These are phyloP conservation scores for Suhomyces wounanorum DNA, from an alignment of 1,139 yeast species.

Conservation along the genomic window DNA sequence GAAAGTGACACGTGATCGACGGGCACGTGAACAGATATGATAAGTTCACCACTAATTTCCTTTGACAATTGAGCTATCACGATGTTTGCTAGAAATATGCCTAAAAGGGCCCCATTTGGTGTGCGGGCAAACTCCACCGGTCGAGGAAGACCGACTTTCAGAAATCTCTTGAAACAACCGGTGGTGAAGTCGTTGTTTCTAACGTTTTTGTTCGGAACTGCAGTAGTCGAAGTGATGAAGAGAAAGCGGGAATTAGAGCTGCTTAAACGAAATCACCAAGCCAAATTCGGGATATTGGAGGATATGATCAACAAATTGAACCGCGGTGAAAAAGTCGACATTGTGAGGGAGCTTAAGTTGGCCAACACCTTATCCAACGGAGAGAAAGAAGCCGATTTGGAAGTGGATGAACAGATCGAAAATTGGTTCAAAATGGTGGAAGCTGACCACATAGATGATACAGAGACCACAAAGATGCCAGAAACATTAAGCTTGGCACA, in stretches of 20 bases:
- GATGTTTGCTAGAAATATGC: not conserved
- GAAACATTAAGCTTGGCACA: not conserved
- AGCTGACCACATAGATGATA: conserved; percentile 15
- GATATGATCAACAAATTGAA: conserved; percentile 34
- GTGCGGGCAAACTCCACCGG: conserved; percentile 1
- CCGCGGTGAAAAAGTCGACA: conserved; percentile 37
- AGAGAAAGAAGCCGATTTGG: conserved; percentile 38
- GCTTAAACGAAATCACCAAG: conserved; percentile 30
- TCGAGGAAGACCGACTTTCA: conserved; percentile 10
- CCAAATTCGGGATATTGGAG: conserved; percentile 35
- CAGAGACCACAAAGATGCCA: not conserved
- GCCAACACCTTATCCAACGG: conserved; percentile 39
- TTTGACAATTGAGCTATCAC: not conserved
- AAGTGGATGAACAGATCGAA: conserved; percentile 44
- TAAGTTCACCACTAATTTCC: not conserved
- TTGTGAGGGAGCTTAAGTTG: conserved; percentile 39
- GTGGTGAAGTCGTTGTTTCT: conserved; percentile 42
- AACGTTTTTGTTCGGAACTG: conserved; percentile 43
- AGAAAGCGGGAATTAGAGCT: conserved; percentile 37
- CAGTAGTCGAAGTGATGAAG: conserved; percentile 41
- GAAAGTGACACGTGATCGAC: not conserved
- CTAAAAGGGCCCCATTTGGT: not conserved
- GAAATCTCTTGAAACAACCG: conserved; percentile 30
- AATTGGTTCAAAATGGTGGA: conserved; percentile 36
- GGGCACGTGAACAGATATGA: not conserved